Evolutionary conservation across 148 eudicot species (phyloP), one percentile per base, ranked within the genome.

Genomic region (Cornus florida): DNA sequence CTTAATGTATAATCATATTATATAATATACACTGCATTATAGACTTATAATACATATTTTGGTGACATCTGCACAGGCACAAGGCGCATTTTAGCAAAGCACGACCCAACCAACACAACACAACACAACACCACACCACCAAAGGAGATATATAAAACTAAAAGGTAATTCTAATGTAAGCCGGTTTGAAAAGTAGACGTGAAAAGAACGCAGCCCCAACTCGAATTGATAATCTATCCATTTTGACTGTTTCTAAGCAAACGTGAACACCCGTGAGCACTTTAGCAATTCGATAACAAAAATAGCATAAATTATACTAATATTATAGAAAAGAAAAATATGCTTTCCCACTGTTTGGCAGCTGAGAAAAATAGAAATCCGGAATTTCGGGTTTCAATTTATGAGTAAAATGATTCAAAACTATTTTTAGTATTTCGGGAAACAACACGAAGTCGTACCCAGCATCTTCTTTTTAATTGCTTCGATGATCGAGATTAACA

Each of bases 11-110:
- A 70, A 32, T 62, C 20, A 57, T 14, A 13, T 23, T 71, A 46
- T 39, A 39, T 39, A 35, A 9, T 43, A 0, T 10, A 59, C 14
- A 71, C 28, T 28, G 28, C 43, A 76, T 59, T 11, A 66, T 75
- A 22, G 1, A 9, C 32, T 33, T 67, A 13, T 23, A 75, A 14
- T 80, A 71, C 24, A 80, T 20, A 72, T 39, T 24, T 39, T 19
- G 59, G 82, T 69, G 84, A 32, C 71, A 65, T 60, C 81, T n/a
- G 28, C 28, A 28, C 28, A 28, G 1, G 28, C 28, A 28, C 20
- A 72, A 76, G 65, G 70, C 31, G 71, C 82, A 70, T 78, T 75
- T 65, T 74, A 70, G 72, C 70, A 22, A 13, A n/a, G 39, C 10
- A 69, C 43, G 23, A 71, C 68, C 72, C 70, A 79, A 70, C 46